phyloP scores from a whole-genome alignment of 2,329 filamentous ascomycete genomes.

The Didymellaceae sp. region DNA sequence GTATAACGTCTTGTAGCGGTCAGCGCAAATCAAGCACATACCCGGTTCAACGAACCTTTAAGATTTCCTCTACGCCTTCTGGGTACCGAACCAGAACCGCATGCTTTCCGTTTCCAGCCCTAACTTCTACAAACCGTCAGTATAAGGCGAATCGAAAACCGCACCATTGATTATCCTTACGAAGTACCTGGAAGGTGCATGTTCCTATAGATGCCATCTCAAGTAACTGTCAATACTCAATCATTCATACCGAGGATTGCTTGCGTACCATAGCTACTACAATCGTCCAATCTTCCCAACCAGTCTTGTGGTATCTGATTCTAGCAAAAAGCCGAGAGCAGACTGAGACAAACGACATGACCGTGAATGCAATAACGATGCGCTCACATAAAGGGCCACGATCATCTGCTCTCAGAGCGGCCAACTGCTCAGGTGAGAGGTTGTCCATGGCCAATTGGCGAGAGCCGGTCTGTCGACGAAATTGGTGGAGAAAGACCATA shows the following conservation, averaged over 20 bases:
- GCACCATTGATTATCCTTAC: no score
- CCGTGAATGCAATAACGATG: conserved; percentile 29
- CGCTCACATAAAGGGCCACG: conserved; percentile 22
- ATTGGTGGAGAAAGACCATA: no score
- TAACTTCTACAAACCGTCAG: conserved; percentile 23
- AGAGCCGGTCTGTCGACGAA: background rate
- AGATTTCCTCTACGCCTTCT: conserved; percentile 7
- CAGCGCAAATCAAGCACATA: background rate
- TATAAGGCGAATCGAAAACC: background rate
- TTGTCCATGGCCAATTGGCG: conserved; percentile 19
- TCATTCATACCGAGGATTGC: no score
- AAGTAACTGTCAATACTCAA: background rate
- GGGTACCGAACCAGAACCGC: conserved; percentile 27
- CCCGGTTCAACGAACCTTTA: conserved; percentile 22
- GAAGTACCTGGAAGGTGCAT: conserved; percentile 22
- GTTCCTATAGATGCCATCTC: conserved; percentile 22
- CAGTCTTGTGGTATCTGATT: conserved; percentile 23
- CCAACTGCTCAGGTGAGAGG: conserved; percentile 26
- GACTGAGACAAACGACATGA: conserved; percentile 27
- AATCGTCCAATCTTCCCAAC: conserved; percentile 35
- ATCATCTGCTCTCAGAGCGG: conserved; percentile 25
- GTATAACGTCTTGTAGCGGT: conserved; percentile 29
- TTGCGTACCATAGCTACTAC: conserved; percentile 25
- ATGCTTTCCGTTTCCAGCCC: conserved; percentile 35
- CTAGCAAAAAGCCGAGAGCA: conserved; percentile 30